A percentile compares a stretch with the other conserved stretches of the same genome.
These are phyloP conservation scores for Cymodocea nodosa DNA, from an alignment of 116 monocot species.

Conservation along the genomic window DNA sequence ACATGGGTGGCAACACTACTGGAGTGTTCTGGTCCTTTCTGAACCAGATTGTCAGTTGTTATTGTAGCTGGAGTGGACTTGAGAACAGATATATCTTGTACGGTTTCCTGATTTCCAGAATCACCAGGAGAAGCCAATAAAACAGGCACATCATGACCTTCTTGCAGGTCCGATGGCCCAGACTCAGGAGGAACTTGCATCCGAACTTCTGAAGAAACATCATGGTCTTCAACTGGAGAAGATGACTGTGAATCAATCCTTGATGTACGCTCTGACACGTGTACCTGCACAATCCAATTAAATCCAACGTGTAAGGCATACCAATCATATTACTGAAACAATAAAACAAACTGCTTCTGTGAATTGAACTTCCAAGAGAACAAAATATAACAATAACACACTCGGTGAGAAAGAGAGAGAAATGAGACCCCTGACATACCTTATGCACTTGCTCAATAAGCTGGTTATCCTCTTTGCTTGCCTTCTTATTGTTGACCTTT, in stretches of 20 bases:
- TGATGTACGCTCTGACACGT: too few species aligned
- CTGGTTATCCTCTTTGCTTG: constrained; percentile 24
- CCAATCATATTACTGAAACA: too few species aligned
- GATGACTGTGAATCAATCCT: too few species aligned
- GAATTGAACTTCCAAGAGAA: background rate
- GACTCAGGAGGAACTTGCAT: background rate
- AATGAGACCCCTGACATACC: background rate
- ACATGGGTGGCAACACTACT: too few species aligned
- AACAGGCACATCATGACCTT: background rate
- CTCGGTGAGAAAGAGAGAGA: background rate
- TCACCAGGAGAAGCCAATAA: too few species aligned
- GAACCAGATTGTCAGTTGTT: too few species aligned
- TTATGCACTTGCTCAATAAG: constrained; percentile 22
- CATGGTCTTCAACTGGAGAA: background rate
- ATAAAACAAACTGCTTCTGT: too few species aligned
- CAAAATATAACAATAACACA: background rate
- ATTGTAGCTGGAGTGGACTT: too few species aligned
- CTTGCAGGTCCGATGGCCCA: background rate
- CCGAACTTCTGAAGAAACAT: background rate
- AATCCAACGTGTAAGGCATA: too few species aligned
- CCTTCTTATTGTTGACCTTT: constrained; percentile 26
- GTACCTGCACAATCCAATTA: background rate
- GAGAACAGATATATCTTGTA: too few species aligned
- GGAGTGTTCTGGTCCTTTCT: too few species aligned
- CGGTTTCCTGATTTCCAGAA: too few species aligned